Evolutionary conservation across 2,329 filamentous ascomycete species (phyloP).

Genomic region (Amphichorda felina): DNA sequence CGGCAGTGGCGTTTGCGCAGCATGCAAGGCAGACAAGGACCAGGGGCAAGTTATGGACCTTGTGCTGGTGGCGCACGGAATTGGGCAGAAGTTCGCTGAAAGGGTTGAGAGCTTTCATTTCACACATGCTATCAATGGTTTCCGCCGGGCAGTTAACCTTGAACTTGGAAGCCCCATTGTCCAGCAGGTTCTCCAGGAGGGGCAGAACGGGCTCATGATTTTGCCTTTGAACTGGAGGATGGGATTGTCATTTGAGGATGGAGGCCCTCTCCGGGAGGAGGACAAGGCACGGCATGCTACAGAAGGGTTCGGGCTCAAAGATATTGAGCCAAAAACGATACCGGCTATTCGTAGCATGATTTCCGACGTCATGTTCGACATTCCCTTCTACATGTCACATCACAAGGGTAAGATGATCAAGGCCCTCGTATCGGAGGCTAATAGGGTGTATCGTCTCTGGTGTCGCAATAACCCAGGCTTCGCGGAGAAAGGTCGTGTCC

Average conservation of each 20-base stretch:
- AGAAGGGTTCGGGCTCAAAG: conserved; percentile 56
- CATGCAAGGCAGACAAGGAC: conserved; percentile 52
- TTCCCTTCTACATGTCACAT: conserved; percentile 94
- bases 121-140: conserved; percentile 87
- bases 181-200: conserved; percentile 61
- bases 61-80: conserved; percentile 85
- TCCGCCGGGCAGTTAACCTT: conserved; percentile 74
- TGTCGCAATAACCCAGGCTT: conserved; percentile 89
- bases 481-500: conserved; percentile 66
- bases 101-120: conserved; percentile 95
- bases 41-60: conserved; percentile 71
- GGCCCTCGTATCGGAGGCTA: conserved; percentile 81
- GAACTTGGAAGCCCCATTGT: conserved; percentile 67
- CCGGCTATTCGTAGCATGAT: conserved; percentile 90
- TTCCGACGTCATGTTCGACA: conserved; percentile 95
- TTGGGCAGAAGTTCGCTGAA: conserved; percentile 92
- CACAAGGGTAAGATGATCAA: conserved; percentile 93
- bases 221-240: conserved; percentile 91
- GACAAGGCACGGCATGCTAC: conserved; percentile 40
- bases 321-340: conserved; percentile 85
- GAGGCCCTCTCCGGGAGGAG: conserved; percentile 45
- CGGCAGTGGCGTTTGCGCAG: conserved; percentile 28
- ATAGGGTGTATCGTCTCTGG: conserved; percentile 92
- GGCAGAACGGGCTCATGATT: conserved; percentile 86
- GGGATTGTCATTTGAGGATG: conserved; percentile 77